phyloP scores from a whole-genome alignment of 768 basidiomycete genomes.

The Mrakia frigida region DNA sequence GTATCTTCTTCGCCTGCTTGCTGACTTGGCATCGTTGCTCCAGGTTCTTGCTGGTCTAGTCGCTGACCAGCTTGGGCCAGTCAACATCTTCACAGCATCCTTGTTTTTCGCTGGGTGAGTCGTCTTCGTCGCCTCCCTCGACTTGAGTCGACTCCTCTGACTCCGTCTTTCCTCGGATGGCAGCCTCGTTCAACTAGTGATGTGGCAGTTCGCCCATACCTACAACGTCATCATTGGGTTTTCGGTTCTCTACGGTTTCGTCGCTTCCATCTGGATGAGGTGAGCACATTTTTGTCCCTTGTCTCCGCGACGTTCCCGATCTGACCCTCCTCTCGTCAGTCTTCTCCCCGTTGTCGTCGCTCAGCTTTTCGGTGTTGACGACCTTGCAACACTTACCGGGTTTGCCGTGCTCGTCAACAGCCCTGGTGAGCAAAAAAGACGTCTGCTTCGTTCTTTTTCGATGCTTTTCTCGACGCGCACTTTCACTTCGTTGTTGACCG shows the following conservation, averaged over 20 bases:
- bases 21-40: background rate
- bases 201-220: conserved; percentile 26
- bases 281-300: background rate
- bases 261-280: background rate
- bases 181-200: conserved; percentile 14
- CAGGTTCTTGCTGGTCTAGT: conserved; percentile 1
- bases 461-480: too few species aligned
- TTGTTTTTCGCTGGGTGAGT: conserved; percentile 15
- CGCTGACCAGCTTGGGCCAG: conserved; percentile 8
- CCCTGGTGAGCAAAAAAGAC: background rate
- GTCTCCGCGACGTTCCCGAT: background rate
- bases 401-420: conserved; percentile 17
- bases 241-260: conserved; percentile 4
- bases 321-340: background rate
- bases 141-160: background rate
- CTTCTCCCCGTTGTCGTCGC: conserved; percentile 23
- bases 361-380: conserved; percentile 1
- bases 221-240: conserved; percentile 13
- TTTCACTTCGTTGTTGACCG: too few species aligned
- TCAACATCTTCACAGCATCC: conserved; percentile 12
- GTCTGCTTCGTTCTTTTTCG: background rate
- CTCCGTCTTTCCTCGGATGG: background rate
- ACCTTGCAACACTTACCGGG: conserved; percentile 17
- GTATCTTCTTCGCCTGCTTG: background rate
- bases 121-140: background rate